These are phyloP conservation scores for Claviceps fusiformis DNA, from an alignment of 2,329 filamentous ascomycete species.

Conservation along the genomic window DNA sequence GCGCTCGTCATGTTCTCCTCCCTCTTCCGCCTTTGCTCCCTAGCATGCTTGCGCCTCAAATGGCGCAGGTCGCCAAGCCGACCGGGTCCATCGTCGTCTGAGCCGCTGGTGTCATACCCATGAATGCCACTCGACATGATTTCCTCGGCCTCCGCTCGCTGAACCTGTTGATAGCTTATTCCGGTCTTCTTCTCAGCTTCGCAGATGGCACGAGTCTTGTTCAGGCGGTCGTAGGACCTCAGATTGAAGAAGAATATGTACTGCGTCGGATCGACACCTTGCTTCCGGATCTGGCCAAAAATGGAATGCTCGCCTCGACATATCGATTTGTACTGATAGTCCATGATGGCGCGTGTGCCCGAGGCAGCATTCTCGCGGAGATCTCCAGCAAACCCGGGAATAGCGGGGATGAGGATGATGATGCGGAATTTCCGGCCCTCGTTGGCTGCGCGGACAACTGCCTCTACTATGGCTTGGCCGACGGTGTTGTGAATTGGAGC, in stretches of 20 bases:
- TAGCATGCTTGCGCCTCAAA: constrained; percentile 20
- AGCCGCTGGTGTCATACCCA: constrained; percentile 32
- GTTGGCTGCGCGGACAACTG: constrained; percentile 65
- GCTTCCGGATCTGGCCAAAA: constrained; percentile 57
- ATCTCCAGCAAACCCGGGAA: constrained; percentile 90
- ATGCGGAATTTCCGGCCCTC: constrained; percentile 80
- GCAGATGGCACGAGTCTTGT: constrained; percentile 61
- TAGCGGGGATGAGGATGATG: constrained; percentile 78
- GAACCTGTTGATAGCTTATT: constrained; percentile 72
- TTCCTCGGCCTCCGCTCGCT: constrained; percentile 77
- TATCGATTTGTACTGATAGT: constrained; percentile 96
- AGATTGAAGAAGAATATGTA: constrained; percentile 93
- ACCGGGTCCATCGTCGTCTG: constrained; percentile 8
- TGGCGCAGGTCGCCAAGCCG: constrained; percentile 3
- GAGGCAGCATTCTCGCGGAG: constrained; percentile 68
- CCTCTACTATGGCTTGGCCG: constrained; percentile 80
- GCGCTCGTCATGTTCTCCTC: constrained; percentile 1
- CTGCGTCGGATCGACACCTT: constrained; percentile 63
- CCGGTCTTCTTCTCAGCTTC: constrained; percentile 70
- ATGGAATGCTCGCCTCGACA: constrained; percentile 86
- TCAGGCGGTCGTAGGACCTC: constrained; percentile 81
- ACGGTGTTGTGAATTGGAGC: constrained; percentile 77
- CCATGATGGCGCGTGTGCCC: constrained; percentile 91
- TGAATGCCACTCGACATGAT: constrained; percentile 68
- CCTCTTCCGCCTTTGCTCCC: constrained; percentile 9